These are phyloP conservation scores for Chlamydomonas reinhardtii DNA, from an alignment of 163 green algal genomes.

Conservation along the genomic window DNA sequence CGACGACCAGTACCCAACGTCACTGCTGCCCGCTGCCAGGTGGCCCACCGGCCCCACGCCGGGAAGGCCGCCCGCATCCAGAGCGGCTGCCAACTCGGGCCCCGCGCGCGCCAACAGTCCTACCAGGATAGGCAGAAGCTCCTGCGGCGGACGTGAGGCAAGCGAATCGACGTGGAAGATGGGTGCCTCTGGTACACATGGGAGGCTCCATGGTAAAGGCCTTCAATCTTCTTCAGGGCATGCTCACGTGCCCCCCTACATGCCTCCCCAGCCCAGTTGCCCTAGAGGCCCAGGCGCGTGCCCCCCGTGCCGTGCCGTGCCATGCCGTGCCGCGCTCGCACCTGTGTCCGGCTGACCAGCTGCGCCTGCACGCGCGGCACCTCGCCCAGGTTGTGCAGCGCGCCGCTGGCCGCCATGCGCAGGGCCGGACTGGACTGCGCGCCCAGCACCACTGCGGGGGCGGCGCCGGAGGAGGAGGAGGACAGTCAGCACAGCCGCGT, in stretches of 20 bases:
- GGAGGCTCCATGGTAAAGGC: too few species aligned
- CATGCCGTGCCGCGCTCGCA: too few species aligned
- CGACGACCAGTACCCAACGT: background rate
- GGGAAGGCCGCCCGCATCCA: background rate
- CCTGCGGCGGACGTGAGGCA: background rate
- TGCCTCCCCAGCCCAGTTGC: background rate
- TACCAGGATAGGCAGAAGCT: slow-evolving; percentile 37
- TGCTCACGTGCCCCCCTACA: too few species aligned
- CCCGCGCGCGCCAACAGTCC: slow-evolving; percentile 9
- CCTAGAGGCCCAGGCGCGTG: too few species aligned
- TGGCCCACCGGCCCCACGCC: too few species aligned
- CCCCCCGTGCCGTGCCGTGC: too few species aligned
- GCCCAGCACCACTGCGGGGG: slow-evolving; percentile 31
- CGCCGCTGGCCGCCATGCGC: slow-evolving; percentile 34
- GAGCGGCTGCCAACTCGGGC: background rate
- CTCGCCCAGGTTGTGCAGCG: slow-evolving; percentile 22
- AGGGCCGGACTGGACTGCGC: slow-evolving; percentile 6
- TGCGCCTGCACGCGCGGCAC: slow-evolving; percentile 23
- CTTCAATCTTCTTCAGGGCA: too few species aligned
- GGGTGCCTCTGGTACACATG: too few species aligned
- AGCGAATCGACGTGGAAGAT: background rate
- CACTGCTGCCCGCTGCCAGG: background rate
- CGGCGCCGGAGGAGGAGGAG: background rate
- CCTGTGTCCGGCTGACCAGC: slow-evolving; percentile 29
- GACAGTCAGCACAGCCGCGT: too few species aligned